phyloP scores from a whole-genome alignment of 805 yeast species.

The Kregervanrija fluxuum region DNA sequence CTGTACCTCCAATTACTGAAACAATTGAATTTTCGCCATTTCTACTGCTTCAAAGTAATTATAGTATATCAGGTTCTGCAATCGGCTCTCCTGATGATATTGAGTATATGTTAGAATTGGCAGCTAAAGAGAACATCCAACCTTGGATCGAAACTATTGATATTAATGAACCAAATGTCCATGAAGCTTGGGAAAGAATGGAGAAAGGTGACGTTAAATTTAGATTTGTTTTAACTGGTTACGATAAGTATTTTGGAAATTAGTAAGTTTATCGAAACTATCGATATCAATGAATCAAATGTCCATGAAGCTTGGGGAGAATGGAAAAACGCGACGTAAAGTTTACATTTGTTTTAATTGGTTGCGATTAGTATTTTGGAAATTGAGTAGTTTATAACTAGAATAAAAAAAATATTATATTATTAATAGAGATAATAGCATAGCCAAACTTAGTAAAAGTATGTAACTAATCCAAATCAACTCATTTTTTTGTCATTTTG shows the following conservation, averaged over 20 bases:
- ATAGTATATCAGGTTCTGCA: conserved; percentile 18
- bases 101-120: conserved; percentile 39
- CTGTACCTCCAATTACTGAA: conserved; percentile 30
- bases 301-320: conserved; percentile 39
- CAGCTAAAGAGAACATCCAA: conserved; percentile 37
- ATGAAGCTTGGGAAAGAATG: conserved; percentile 40
- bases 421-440: no score
- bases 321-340: conserved; percentile 43
- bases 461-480: no score
- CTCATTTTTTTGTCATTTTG: conserved; percentile 30
- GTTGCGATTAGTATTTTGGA: conserved; percentile 32
- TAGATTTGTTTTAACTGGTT: conserved; percentile 46
- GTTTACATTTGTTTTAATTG: conserved; percentile 47
- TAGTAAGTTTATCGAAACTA: conserved; percentile 31
- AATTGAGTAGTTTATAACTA: neutral
- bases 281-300: conserved; percentile 38
- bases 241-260: conserved; percentile 27
- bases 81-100: conserved; percentile 43
- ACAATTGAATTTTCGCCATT: conserved; percentile 28
- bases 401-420: no score
- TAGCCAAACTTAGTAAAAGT: no score
- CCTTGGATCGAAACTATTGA: conserved; percentile 49
- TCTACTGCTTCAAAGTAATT: conserved; percentile 25
- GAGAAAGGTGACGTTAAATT: conserved; percentile 44
- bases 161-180: conserved; percentile 36